These are phyloP conservation scores for Orychophragmus violaceus DNA, from an alignment of 345 rosid genomes.

Conservation along the genomic window DNA sequence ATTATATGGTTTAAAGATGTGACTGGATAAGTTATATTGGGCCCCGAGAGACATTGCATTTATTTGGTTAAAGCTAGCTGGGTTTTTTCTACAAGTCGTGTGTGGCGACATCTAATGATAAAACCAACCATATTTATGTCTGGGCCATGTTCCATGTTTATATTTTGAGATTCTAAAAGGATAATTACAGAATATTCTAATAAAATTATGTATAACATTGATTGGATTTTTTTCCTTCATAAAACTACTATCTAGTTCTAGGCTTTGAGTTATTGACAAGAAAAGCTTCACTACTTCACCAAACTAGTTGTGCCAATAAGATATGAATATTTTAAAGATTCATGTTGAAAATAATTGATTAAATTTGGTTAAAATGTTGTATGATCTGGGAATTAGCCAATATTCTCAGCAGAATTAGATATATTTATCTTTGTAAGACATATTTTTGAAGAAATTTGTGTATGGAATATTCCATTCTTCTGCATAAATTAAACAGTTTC, in stretches of 20 bases:
- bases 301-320: too few species aligned
- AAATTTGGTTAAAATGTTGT: too few species aligned
- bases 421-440: too few species aligned
- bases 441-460: too few species aligned
- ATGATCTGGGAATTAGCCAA: too few species aligned
- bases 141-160: constrained; percentile 15
- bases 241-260: neutral
- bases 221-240: neutral
- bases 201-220: too few species aligned
- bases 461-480: too few species aligned
- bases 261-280: neutral
- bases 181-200: neutral
- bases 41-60: constrained; percentile 16
- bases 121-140: constrained; percentile 3
- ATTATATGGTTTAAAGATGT: neutral
- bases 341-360: too few species aligned
- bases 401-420: too few species aligned
- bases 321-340: too few species aligned
- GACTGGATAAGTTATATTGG: neutral
- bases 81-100: constrained; percentile 1
- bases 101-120: constrained; percentile 10
- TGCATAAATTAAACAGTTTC: too few species aligned
- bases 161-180: neutral
- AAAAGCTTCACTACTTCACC: neutral
- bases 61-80: neutral